phyloP scores from a whole-genome alignment of 2,329 filamentous ascomycete genomes.

The Fusarium redolens region DNA sequence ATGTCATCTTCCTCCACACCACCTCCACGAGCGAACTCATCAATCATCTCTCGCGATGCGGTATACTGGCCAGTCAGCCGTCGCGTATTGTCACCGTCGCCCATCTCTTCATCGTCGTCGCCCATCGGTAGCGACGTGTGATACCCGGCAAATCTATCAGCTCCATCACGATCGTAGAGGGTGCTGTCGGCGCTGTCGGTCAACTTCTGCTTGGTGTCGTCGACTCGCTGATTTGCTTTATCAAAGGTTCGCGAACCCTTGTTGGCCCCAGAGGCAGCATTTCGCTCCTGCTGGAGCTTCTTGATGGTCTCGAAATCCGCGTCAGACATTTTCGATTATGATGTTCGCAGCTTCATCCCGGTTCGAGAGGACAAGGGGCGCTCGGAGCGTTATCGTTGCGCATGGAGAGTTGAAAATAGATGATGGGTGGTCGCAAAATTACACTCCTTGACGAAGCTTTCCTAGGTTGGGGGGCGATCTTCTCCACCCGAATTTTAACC shows the following conservation, averaged over 20 bases:
- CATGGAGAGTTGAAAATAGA: constrained; percentile 49
- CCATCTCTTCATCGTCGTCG: constrained; percentile 83
- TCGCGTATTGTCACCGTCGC: constrained; percentile 76
- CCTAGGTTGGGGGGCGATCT: constrained; percentile 45
- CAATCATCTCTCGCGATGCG: constrained; percentile 88
- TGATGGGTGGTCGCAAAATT: constrained; percentile 48
- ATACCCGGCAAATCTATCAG: constrained; percentile 89
- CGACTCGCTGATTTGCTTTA: constrained; percentile 81
- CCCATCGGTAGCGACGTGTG: constrained; percentile 86
- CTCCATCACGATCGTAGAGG: constrained; percentile 82
- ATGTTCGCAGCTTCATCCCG: constrained; percentile 54
- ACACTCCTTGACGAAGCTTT: constrained; percentile 44
- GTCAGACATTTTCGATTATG: constrained; percentile 70
- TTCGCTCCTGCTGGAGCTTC: constrained; percentile 92
- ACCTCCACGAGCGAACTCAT: constrained; percentile 87
- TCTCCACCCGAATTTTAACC: constrained; percentile 50
- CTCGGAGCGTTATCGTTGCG: constrained; percentile 50
- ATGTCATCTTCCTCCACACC: constrained; percentile 94
- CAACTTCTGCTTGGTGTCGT: constrained; percentile 91
- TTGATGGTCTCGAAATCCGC: constrained; percentile 89
- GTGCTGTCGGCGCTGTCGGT: constrained; percentile 89
- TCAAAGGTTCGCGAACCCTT: constrained; percentile 86
- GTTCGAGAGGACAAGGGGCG: constrained; percentile 54
- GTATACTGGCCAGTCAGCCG: constrained; percentile 96
- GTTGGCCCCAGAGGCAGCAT: constrained; percentile 80